Evolutionary conservation across 305 asterid species (phyloP), one percentile per base, ranked within the genome.

Genomic region (Euphrasia arctica): DNA sequence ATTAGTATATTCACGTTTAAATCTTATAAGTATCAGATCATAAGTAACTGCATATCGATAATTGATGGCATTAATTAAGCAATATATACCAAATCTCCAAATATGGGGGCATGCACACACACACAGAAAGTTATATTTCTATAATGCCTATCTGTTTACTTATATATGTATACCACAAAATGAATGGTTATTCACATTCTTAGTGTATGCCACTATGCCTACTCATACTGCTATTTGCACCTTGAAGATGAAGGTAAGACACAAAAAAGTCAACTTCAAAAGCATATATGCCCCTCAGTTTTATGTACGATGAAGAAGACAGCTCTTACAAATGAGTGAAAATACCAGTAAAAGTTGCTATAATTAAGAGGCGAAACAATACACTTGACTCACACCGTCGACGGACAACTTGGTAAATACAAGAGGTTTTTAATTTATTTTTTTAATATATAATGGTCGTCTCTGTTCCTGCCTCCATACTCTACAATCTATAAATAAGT

Each of bases 31-130:
- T 3, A 25, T 52, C 22, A 9, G 39, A 54, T 42, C 36, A 9
- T 54, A 54, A 29, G 13, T 54, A 54, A 25, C 43, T 29, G 60
- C 42, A 28, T 31, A 56, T 31, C 7, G 31, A 55, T 55, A 55
- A 11, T 55, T 55, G 60, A 28, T 9, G 61, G 43, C 9, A 31
- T 56, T 29, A 7, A 11, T 29, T 31, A 56, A 29, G 52, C n/a
- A 31, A 56, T 11, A 10, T 31, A 12, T 3, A 56, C 22, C 9
- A 27, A 10, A 54, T 54, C 36, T 54, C 8, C 5, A 10, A 54
- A 27, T 54, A 54, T 14, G 27, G 39, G 4, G 14, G 2, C 59
- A 25, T 54, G 22, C 58, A 54, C n/a, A 25, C 34, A 54, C 12
- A 34, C 7, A 34, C 5, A 31, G 4, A 31, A 3, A 31, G 36